phyloP scores from a whole-genome alignment of 345 rosid species.

The Bruguiera parviflora region DNA sequence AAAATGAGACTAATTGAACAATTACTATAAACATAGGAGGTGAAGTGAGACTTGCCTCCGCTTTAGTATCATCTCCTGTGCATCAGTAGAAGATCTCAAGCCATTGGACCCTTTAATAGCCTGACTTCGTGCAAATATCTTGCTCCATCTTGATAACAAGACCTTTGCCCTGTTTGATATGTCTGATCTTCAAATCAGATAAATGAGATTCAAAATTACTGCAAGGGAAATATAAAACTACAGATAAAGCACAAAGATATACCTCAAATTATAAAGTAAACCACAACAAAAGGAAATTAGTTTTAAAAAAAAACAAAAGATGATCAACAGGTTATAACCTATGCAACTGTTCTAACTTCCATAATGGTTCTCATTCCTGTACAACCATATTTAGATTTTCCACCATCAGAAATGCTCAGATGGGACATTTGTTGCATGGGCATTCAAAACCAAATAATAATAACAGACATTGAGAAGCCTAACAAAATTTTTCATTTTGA shows the following conservation, averaged over 20 bases:
- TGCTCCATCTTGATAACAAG: slow-evolving; percentile 90
- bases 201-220: slow-evolving; percentile 54
- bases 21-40: slow-evolving; percentile 9
- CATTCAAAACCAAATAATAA: not conserved
- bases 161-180: slow-evolving; percentile 97
- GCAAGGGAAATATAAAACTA: slow-evolving; percentile 12
- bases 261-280: not conserved
- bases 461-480: not conserved
- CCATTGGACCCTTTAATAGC: slow-evolving; percentile 71
- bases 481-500: not conserved
- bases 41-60: slow-evolving; percentile 58
- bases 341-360: not conserved
- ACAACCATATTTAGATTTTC: not conserved
- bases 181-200: slow-evolving; percentile 99
- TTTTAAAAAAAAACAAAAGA: not conserved
- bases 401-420: not conserved
- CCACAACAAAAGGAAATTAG: not conserved
- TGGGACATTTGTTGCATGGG: not conserved
- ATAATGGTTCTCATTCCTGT: not conserved
- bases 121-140: slow-evolving; percentile 70
- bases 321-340: no score
- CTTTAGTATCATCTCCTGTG: slow-evolving; percentile 69
- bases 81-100: slow-evolving; percentile 42
- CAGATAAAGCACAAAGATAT: slow-evolving; percentile 5
- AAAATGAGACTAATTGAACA: slow-evolving; percentile 26